Conservation (phyloP, 1,284 basidiomycete species). For the Bondarzewia mesenterica region DNA sequence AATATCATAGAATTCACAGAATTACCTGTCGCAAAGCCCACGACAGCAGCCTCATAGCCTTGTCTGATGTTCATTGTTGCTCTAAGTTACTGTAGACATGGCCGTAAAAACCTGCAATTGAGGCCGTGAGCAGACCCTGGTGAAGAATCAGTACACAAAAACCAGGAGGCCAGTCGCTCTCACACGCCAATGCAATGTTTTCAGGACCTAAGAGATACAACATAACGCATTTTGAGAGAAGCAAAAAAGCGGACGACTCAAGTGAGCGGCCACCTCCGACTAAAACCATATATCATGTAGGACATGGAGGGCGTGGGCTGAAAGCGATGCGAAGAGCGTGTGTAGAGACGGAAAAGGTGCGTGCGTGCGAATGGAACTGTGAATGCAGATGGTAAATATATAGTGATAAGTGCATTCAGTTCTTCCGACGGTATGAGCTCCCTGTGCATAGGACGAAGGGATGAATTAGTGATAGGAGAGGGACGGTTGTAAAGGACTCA, state of each 20-base stretch:
- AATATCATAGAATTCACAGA: no score
- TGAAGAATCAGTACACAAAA: neutral
- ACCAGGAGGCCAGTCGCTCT: neutral
- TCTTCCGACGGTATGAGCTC: constrained; percentile 83
- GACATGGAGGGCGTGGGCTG: constrained; percentile 7
- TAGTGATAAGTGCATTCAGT: constrained; percentile 37
- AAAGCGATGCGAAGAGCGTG: constrained; percentile 11
- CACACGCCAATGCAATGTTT: neutral
- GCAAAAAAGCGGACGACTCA: neutral
- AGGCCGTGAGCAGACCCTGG: constrained; percentile 28
- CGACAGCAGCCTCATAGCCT: no score
- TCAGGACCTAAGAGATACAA: constrained; percentile 1
- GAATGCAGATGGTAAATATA: constrained; percentile 19
- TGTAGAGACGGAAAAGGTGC: constrained; percentile 13
- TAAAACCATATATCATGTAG: constrained; percentile 1
- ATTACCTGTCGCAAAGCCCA: no score
- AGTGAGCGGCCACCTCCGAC: neutral
- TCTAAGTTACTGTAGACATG: no score
- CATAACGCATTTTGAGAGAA: constrained; percentile 3
- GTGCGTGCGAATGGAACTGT: constrained; percentile 15
- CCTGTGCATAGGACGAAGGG: constrained; percentile 34
- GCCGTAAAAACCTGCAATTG: no score
- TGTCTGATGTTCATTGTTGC: no score
- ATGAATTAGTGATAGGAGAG: neutral
- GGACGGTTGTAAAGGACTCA: constrained; percentile 35